Percentiles rank a stretch among this genome's conserved stretches.
These are phyloP conservation scores for Euphorbia peplus DNA, from an alignment of 345 rosid genomes.

Conservation along the genomic window DNA sequence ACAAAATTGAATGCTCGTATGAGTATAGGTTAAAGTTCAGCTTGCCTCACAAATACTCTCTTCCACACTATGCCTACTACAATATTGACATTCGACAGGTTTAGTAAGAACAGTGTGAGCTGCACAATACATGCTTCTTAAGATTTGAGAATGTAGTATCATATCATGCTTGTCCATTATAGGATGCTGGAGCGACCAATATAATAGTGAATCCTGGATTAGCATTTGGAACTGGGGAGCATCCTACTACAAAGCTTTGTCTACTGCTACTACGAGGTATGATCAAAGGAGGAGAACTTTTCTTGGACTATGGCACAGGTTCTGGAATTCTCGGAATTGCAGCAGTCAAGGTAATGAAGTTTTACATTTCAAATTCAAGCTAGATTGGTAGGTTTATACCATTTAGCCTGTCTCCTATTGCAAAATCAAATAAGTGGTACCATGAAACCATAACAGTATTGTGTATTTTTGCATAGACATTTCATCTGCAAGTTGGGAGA, in stretches of 20 bases:
- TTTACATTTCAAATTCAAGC: neutral
- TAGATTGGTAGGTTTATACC: neutral
- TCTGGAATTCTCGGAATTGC: slow-evolving; percentile 91
- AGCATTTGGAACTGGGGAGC: slow-evolving; percentile 95
- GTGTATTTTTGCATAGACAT: no score
- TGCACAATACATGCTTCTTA: neutral
- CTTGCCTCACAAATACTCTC: neutral
- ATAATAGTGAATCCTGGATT: slow-evolving; percentile 80
- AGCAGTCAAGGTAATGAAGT: slow-evolving; percentile 62
- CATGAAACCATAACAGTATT: neutral
- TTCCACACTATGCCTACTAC: neutral
- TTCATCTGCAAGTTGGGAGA: neutral
- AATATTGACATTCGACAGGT: neutral
- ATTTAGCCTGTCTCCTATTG: slow-evolving; percentile 1
- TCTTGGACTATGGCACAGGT: slow-evolving; percentile 92
- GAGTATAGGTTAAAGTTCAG: neutral
- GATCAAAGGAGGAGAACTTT: slow-evolving; percentile 69
- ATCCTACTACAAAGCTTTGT: slow-evolving; percentile 73
- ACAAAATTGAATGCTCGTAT: neutral
- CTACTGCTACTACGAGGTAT: slow-evolving; percentile 51
- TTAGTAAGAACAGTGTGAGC: neutral
- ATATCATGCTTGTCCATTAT: slow-evolving; percentile 12
- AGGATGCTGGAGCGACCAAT: slow-evolving; percentile 63
- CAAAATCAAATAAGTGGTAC: neutral
- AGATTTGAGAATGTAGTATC: neutral